These are phyloP conservation scores for Ceratocystiopsis brevicomis DNA, from an alignment of 2,329 filamentous ascomycete genomes.

Conservation along the genomic window DNA sequence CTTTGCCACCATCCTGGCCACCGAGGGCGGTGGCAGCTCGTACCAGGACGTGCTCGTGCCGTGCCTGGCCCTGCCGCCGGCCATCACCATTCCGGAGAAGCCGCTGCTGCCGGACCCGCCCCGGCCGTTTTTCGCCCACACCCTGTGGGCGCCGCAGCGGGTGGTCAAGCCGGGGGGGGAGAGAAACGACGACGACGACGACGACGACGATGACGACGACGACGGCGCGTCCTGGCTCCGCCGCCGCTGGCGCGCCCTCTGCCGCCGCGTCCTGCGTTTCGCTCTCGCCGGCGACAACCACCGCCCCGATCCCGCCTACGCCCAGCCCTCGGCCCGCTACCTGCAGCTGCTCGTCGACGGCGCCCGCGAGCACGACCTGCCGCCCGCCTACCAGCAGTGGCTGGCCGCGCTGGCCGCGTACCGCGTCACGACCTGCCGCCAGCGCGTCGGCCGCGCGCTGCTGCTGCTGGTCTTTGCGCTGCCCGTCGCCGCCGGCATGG, in stretches of 20 bases:
- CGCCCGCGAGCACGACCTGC: constrained; percentile 62
- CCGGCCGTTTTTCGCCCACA: constrained; percentile 62
- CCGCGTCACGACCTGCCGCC: constrained; percentile 44
- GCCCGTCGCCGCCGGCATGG: background rate
- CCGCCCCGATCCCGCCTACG: constrained; percentile 50
- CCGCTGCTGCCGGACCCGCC: constrained; percentile 39
- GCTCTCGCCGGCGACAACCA: constrained; percentile 20
- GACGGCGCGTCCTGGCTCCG: constrained; percentile 5
- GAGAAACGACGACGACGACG: constrained; percentile 3
- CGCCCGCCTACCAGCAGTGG: constrained; percentile 57
- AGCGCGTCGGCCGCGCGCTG: constrained; percentile 44
- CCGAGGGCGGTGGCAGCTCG: constrained; percentile 70
- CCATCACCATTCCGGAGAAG: constrained; percentile 40
- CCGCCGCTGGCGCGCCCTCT: constrained; percentile 20
- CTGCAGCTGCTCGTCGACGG: constrained; percentile 63
- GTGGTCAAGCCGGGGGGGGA: constrained; percentile 19
- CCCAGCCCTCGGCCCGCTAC: constrained; percentile 71
- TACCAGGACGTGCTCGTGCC: constrained; percentile 71
- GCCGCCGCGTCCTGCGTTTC: constrained; percentile 21
- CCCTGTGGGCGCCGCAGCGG: constrained; percentile 48
- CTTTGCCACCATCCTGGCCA: constrained; percentile 71
- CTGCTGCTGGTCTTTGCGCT: constrained; percentile 42
- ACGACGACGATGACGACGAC: constrained; percentile 7
- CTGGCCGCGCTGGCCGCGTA: constrained; percentile 53
- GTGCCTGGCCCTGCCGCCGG: constrained; percentile 47